Percentiles rank a stretch among this genome's conserved stretches.
Evolutionary conservation across 331 rosid species (phyloP).

Genomic region (Saraca asoca): DNA sequence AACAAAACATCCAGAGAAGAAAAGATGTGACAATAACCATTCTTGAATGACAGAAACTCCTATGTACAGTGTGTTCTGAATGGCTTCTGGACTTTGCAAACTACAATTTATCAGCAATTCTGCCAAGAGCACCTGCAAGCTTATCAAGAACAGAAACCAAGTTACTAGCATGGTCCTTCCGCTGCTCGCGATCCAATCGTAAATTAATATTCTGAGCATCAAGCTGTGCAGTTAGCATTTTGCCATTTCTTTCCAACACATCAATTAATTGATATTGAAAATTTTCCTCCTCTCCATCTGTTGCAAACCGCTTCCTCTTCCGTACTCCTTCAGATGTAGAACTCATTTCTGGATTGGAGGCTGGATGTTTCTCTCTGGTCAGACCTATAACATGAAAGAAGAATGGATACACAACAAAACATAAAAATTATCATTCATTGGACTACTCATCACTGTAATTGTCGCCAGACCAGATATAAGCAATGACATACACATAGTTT

Average conservation of each 20-base stretch:
- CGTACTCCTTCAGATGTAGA: conserved; percentile 73
- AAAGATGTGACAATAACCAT: conserved; percentile 16
- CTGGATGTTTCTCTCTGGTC: conserved; percentile 55
- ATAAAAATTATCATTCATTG: conserved; percentile 4
- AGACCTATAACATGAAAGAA: conserved; percentile 35
- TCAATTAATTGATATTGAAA: conserved; percentile 71
- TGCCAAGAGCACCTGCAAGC: conserved; percentile 87
- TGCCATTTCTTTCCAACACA: conserved; percentile 81
- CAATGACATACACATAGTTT: not conserved
- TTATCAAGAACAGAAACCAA: conserved; percentile 81
- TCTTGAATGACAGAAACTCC: conserved; percentile 34
- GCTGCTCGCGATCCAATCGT: conserved; percentile 76
- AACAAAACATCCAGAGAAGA: not conserved
- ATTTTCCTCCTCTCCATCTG: conserved; percentile 62
- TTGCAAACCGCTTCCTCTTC: conserved; percentile 69
- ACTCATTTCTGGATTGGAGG: conserved; percentile 66
- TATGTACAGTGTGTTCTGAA: conserved; percentile 59
- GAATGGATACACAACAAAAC: not conserved
- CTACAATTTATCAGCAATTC: conserved; percentile 92
- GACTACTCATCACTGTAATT: too few relatives aligned
- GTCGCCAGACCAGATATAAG: too few relatives aligned
- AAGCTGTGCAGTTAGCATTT: conserved; percentile 68
- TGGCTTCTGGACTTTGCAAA: conserved; percentile 5
- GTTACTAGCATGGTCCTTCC: conserved; percentile 68
- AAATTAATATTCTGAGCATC: conserved; percentile 77